Evolutionary conservation across 2,329 filamentous ascomycete species (phyloP).

Genomic region (Neonectria hederae): DNA sequence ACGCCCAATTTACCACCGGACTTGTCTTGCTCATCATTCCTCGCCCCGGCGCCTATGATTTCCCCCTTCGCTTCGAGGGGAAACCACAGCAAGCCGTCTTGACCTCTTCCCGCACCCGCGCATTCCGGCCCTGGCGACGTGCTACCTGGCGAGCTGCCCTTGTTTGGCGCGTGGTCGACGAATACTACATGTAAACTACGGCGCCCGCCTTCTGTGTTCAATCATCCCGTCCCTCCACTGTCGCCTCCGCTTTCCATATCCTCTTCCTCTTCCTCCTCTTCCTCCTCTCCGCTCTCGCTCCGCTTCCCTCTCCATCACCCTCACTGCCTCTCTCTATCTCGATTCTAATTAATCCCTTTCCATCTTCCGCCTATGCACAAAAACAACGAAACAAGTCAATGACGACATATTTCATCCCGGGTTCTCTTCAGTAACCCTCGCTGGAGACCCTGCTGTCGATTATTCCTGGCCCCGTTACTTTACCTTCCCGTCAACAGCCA

Average conservation of each 20-base stretch:
- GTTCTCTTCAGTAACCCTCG: background rate
- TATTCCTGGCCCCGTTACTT: slow-evolving; percentile 21
- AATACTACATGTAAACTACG: slow-evolving; percentile 38
- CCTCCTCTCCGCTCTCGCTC: slow-evolving; percentile 1
- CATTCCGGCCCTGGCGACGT: slow-evolving; percentile 41
- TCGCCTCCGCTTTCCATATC: slow-evolving; percentile 23
- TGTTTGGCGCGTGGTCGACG: slow-evolving; percentile 35
- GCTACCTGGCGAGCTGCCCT: slow-evolving; percentile 40
- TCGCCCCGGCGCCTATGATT: slow-evolving; percentile 39
- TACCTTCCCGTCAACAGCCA: slow-evolving; percentile 9
- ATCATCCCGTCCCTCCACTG: background rate
- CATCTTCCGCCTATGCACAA: slow-evolving; percentile 8
- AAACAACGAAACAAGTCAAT: background rate
- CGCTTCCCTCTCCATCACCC: background rate
- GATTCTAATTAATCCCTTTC: slow-evolving; percentile 11
- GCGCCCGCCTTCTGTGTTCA: slow-evolving; percentile 28
- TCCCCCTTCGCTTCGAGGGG: slow-evolving; percentile 45
- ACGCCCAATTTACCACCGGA: slow-evolving; percentile 15
- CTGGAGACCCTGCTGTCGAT: slow-evolving; percentile 9
- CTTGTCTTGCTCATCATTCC: slow-evolving; percentile 52
- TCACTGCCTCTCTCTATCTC: background rate
- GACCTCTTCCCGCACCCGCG: slow-evolving; percentile 27
- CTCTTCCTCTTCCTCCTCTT: slow-evolving; percentile 12
- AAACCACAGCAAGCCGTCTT: slow-evolving; percentile 31
- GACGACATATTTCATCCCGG: background rate